Base-by-base conservation (phyloP, 2,329 filamentous ascomycete genomes). In the Cladosporium sp. region DNA sequence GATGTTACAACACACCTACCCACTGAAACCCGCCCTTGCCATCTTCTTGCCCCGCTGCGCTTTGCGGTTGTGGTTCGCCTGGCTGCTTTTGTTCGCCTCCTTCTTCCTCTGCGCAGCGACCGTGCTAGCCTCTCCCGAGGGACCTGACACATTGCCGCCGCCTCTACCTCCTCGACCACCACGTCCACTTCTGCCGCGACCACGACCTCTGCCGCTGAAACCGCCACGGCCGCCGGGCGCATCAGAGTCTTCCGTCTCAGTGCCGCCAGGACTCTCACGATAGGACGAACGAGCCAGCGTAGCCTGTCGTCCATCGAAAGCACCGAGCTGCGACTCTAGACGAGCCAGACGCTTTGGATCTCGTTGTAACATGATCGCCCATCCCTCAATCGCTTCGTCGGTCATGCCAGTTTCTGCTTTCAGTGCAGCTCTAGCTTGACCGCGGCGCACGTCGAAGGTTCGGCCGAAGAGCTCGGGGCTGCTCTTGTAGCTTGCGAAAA, bases 381-480 rank as follows among this genome's bases (percentile, higher is more conserved):
- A 99, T 4, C 94, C 94, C 73, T 97, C 94, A 34, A 99, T 88
- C 2, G 88, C 86, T 73, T 97, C 93, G 65, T 97, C 92, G 0
- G 91, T 91, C 90, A 97, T 90, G 3, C 87, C 87, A 0, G 90
- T 96, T 59, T 91, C 86, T 20, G 82, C 80, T 64, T 86, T 88
- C 49, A 99, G 71, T 34, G 81, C 82, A 6, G 72, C 73, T 37
- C 94, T 81, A 1, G 81, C 76, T 20, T 80, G 79, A 0, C 87
- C 80, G 60, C 88, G 80, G 54, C 91, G 80, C 0, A 88, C 91
- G 4, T 81, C 80, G 1, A 85, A 80, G 59, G 92, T 89, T 17
- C 92, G 83, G 4, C 78, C 82, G 66, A 97, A 97, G 0, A 86
- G 68, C 6, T 78, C 81, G 0, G 86, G 81, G 8, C 83, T 81